These are phyloP conservation scores for Chlamydomonas reinhardtii DNA, from an alignment of 163 green algal genomes.

Conservation along the genomic window DNA sequence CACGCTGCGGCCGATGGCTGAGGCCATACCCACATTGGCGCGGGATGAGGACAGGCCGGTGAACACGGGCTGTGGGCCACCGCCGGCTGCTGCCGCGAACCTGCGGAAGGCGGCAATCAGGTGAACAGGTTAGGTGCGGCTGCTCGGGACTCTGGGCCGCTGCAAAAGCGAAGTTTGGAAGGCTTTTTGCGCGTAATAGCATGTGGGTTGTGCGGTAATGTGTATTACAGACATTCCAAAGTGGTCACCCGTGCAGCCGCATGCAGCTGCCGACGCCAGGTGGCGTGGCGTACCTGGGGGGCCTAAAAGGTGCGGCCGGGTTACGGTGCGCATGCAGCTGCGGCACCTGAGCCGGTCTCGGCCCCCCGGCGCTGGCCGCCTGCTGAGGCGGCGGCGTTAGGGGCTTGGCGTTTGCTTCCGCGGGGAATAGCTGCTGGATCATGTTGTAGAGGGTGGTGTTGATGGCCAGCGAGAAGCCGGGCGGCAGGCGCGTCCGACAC, in stretches of 20 bases:
- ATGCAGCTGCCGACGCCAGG: too few species aligned
- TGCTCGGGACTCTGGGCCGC: too few species aligned
- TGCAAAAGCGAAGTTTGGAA: not conserved
- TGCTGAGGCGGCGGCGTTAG: conserved; percentile 18
- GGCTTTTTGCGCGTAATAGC: too few species aligned
- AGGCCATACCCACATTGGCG: conserved; percentile 4
- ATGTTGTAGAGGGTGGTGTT: conserved; percentile 75
- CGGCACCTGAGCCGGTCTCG: too few species aligned
- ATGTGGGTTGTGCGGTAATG: not conserved
- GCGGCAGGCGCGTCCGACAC: conserved; percentile 52
- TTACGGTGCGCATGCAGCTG: not conserved
- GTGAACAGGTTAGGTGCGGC: not conserved
- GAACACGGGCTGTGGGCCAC: not conserved
- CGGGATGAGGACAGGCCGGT: conserved; percentile 11
- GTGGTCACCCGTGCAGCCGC: not conserved
- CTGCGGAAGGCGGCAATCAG: not conserved
- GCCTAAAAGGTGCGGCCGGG: conserved; percentile 1
- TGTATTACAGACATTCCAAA: not conserved
- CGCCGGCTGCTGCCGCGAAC: not conserved
- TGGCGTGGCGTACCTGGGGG: conserved; percentile 12
- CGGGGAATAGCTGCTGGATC: conserved; percentile 74
- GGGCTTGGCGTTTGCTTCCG: conserved; percentile 20
- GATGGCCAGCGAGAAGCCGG: conserved; percentile 53
- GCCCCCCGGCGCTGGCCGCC: not conserved
- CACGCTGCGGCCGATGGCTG: conserved; percentile 28